phyloP scores from a whole-genome alignment of 192 early-diverging fungal species.

The Podila epigama region DNA sequence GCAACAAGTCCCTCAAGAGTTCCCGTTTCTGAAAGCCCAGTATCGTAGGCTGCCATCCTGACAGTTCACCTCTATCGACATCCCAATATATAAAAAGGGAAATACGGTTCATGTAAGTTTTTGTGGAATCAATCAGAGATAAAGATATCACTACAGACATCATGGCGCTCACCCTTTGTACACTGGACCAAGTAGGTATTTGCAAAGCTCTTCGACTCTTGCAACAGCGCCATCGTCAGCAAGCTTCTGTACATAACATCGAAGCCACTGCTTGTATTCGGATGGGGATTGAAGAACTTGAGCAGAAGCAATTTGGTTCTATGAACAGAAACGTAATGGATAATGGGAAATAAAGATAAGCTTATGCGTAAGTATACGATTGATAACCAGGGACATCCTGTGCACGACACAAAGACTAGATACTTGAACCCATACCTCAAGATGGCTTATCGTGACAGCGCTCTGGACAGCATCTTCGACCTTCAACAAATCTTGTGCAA shows the following conservation, averaged over 20 bases:
- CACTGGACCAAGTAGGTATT: conserved; percentile 66
- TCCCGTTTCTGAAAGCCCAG: conserved; percentile 68
- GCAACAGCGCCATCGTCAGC: conserved; percentile 67
- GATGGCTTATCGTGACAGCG: conserved; percentile 55
- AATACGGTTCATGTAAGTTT: background rate
- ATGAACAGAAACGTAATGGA: background rate
- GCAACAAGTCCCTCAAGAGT: conserved; percentile 69
- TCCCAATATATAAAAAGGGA: conserved; percentile 10
- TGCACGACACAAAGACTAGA: conserved; percentile 6
- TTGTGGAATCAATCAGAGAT: background rate
- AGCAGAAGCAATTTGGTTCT: conserved; percentile 64
- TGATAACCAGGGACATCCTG: too few relatives aligned
- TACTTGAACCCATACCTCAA: conserved; percentile 48
- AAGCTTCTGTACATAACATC: conserved; percentile 70
- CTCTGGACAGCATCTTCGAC: conserved; percentile 42
- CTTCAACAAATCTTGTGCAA: conserved; percentile 40
- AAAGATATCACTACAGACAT: background rate
- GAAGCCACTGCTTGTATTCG: conserved; percentile 69
- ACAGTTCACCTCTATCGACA: conserved; percentile 31
- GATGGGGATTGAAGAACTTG: conserved; percentile 58
- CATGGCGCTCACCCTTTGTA: conserved; percentile 49
- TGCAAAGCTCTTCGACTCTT: conserved; percentile 73
- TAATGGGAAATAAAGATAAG: conserved; percentile 6
- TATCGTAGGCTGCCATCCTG: conserved; percentile 48
- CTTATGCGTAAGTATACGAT: too few relatives aligned